phyloP scores from a whole-genome alignment of 306 rosid species.

The Ormosia emarginata region DNA sequence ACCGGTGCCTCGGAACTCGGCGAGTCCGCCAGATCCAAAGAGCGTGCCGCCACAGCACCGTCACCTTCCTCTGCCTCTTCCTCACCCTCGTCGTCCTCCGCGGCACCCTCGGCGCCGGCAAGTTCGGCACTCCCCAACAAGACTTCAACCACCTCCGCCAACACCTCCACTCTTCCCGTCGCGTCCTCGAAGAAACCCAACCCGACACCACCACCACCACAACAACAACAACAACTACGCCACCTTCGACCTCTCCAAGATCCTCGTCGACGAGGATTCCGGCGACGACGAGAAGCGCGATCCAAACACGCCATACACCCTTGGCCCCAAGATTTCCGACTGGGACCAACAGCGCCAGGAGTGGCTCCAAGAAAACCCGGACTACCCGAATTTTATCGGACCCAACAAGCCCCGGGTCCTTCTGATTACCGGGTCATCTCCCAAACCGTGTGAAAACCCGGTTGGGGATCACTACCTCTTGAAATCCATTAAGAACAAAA shows the following conservation, averaged over 20 bases:
- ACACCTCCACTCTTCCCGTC: constrained; percentile 50
- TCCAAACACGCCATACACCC: constrained; percentile 58
- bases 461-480: constrained; percentile 85
- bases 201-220: constrained; percentile 22
- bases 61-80: constrained; percentile 74
- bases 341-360: constrained; percentile 72
- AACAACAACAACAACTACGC: constrained; percentile 51
- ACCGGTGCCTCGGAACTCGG: constrained; percentile 52
- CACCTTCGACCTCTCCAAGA: constrained; percentile 69
- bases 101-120: constrained; percentile 91
- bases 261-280: constrained; percentile 54
- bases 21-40: constrained; percentile 82
- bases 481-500: constrained; percentile 82
- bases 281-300: constrained; percentile 55
- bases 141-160: constrained; percentile 76
- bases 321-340: constrained; percentile 79
- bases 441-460: constrained; percentile 91
- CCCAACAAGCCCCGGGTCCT: constrained; percentile 80
- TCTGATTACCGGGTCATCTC: constrained; percentile 84
- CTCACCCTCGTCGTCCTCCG: constrained; percentile 79
- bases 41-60: constrained; percentile 63
- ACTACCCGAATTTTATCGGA: constrained; percentile 56
- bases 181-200: constrained; percentile 62
- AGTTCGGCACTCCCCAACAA: constrained; percentile 87
- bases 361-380: constrained; percentile 66